A percentile compares a stretch with the other conserved stretches of the same genome.
Conservation (phyloP, 306 rosid genomes). For the Pueraria montana region DNA sequence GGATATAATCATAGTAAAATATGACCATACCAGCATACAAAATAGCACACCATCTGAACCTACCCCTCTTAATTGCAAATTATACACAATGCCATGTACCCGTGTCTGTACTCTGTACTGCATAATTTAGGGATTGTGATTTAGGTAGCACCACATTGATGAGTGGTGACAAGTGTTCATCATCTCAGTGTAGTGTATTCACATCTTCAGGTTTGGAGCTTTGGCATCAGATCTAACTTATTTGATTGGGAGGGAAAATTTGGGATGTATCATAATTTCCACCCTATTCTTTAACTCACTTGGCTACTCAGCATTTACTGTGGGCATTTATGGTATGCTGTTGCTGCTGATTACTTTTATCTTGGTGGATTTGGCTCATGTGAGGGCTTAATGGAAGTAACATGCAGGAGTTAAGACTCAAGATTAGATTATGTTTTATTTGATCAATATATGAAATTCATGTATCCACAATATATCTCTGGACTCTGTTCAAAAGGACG, state of each 20-base stretch:
- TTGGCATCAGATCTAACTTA: constrained; percentile 1
- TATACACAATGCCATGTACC: not conserved
- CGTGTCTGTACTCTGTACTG: not conserved
- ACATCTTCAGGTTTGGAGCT: constrained; percentile 9
- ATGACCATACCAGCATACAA: not conserved
- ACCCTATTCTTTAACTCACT: not conserved
- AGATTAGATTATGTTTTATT: constrained; percentile 32
- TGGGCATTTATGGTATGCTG: not conserved
- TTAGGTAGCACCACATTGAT: constrained; percentile 11
- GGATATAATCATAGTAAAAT: not conserved
- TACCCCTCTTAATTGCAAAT: not conserved
- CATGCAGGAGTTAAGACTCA: constrained; percentile 14
- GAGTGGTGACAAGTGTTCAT: constrained; percentile 19
- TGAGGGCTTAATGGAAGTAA: constrained; percentile 27
- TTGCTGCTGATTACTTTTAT: constrained; percentile 11
- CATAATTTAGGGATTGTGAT: not conserved
- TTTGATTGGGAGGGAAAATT: constrained; percentile 17
- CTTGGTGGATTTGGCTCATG: constrained; percentile 25
- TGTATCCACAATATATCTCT: not conserved
- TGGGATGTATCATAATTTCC: constrained; percentile 11
- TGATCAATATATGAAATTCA: constrained; percentile 15
- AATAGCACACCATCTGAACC: not conserved
- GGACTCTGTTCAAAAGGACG: not conserved
- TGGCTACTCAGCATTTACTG: not conserved
- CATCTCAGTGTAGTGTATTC: not conserved